Base-by-base conservation (phyloP, 1,139 yeast genomes). In the Kodamaea alishanica region DNA sequence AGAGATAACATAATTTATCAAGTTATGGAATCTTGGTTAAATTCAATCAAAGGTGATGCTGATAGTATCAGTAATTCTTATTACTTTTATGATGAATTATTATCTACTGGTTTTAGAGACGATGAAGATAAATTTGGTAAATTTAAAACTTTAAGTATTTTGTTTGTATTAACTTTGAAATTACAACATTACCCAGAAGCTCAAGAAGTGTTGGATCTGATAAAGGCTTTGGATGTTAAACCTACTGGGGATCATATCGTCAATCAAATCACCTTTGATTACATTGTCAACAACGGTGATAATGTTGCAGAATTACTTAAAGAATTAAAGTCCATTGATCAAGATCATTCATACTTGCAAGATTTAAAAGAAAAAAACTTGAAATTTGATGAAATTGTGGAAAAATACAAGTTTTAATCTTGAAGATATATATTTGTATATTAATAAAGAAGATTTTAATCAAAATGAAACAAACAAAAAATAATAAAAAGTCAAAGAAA, bases 61-160 rank as follows among this genome's bases (percentile, higher is more conserved):
- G 75, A 73, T 43, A 66, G 73, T 47, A 73, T 79, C 46, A 82
- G 75, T 57, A 77, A 78, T 47, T 70, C 85, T 2, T 79, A 73
- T 61, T 84, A 81, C 59, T 83, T 84, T 50, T 84, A 77, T 58
- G 92, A 84, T 57, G 94, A 84, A 60, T 67, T 81, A 40, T 71
- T 81, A 39, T 74, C 78, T 34, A 58, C 69, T 23, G 72, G 68
- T 42, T 67, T 65, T 40, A 70, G 67, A 26, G 61, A 59, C 35
- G 74, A 68, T 39, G 45, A 54, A 6, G 75, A 70, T 41, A 46
- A 55, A 6, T 58, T 54, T 33, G 72, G 73, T 26, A 66, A 66
- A 46, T 62, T 58, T 45, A 63, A 60, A 42, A 52, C 66, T 15
- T 64, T 70, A 49, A 63, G 54, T 42, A 57, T 61, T 8, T 60